Base-by-base conservation (phyloP, 495 filamentous ascomycete species). In the Xylaria castorea region DNA sequence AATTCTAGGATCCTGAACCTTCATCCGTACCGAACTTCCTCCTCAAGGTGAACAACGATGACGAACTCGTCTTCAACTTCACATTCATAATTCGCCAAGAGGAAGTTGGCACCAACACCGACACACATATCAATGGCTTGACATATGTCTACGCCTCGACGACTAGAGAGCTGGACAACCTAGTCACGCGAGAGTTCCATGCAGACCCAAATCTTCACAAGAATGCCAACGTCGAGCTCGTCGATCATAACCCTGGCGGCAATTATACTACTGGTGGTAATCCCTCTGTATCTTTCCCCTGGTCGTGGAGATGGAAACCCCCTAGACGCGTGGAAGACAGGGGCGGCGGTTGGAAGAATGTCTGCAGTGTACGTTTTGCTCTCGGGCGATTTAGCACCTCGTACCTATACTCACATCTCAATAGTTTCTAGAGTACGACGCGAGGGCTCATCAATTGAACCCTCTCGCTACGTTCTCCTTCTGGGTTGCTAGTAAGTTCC, bases 141-240 rank as follows among this genome's bases (percentile, higher is more conserved):
- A 99, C 96, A 8, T 98, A 94, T 82, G 92, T 95, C 53, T 94
- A 94, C 79, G 95, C 92, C 38, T 92, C 95, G 3, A 97, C 89
- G 73, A 82, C 89, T 12, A 92, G 90, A 80, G 96, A 98, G 72
- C 87, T 99, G 16, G 96, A 98, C 76, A 98, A 96, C 74, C 85
- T 99, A 34, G 91, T 98, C 57, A 98, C 94, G 27, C 86, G 94
- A 73, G 96, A 99, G 80, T 98, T 99, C 77, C 94, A 98, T 73
- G 94, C 95, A 38, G 95, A 99, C 75, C 96, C 97, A 0, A 99
- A 99, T 80, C 84, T 99, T 38, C 96, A 99, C 84, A 97, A 97
- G 78, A 98, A 98, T 75, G 89, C 94, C 32, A 98, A 97, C 81
- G 96, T 99, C 16, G 92, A 95, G 71, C 84, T 99, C 18, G 90